Base-by-base conservation (phyloP, 1,284 basidiomycete genomes). In the Boletellus deceptivus region DNA sequence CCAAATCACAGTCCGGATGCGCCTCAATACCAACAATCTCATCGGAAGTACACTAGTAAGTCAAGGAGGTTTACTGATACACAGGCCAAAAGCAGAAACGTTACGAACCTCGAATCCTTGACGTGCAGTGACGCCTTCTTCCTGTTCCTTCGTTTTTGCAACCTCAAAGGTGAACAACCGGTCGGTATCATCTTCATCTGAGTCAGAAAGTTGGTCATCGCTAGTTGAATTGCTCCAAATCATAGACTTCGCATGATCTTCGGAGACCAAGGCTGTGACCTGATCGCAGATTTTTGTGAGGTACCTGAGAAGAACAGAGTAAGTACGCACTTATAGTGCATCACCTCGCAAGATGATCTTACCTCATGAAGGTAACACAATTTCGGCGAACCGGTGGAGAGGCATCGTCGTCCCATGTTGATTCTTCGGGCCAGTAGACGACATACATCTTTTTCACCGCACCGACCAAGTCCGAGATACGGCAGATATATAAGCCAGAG, bases 301-400 rank as follows among this genome's bases (percentile, higher is more conserved):
- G 58, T 80, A 83, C 43, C 80, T 81, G 25, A 13, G 2, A 13
- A 7, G 14, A 3, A 37, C 1, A 27, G 3, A 6, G 11, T 46
- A 36, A 46, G 29, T 31, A 16, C 34, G 25, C 1, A 9, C 18
- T 14, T 14, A 37, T 4, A 17, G 9, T 0, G 8, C 24, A 16
- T 8, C 5, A 17, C 1, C 3, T 27, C 25, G n/a, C 9, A 22
- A 27, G 10, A 38, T 10, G 11, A 36, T 25, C 38, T 48, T 45
- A 80, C 83, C 82, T 65, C 75, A 84, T 81, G 61, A 85, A 85
- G 0, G 82, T 81, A 6, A 79, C 64, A 6, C 82, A 69, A 57
- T 83, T 84, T 4, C 77, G 70, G 14, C 69, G 60, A 4, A 80
- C 73, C 8, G 78, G 68, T 0, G 76, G 71, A 3, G 71, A 59